Conservation (phyloP, 805 yeast species). For the Starmerella ratchasimensis region DNA sequence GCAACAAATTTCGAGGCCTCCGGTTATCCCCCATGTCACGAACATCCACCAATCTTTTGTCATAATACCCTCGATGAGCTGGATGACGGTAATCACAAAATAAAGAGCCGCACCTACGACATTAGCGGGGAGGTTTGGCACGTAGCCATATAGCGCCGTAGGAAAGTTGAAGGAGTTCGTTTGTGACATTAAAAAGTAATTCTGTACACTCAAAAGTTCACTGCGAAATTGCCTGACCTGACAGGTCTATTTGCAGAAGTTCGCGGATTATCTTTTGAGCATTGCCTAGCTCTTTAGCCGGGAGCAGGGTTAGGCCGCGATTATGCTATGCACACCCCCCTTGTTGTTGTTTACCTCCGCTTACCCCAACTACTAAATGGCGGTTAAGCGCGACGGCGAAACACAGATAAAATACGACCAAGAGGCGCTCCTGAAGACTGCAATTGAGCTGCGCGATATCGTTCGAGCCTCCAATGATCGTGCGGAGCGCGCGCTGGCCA, state of each 20-base stretch:
- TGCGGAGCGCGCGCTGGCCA: slow-evolving; percentile 5
- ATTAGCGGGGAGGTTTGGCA: slow-evolving; percentile 47
- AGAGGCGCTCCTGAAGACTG: background rate
- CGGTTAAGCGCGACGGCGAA: background rate
- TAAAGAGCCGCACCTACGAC: slow-evolving; percentile 42
- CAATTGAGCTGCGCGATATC: background rate
- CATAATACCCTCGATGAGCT: slow-evolving; percentile 32
- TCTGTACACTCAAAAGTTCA: no score
- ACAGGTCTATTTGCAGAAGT: no score
- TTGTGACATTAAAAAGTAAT: no score
- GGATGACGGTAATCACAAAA: slow-evolving; percentile 34
- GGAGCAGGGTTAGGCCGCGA: no score
- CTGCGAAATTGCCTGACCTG: no score
- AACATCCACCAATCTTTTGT: slow-evolving; percentile 56
- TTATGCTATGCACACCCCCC: no score
- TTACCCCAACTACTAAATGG: no score
- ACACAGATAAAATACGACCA: background rate
- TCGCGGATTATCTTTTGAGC: no score
- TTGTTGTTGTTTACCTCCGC: no score
- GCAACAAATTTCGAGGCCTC: slow-evolving; percentile 51
- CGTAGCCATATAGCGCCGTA: slow-evolving; percentile 27
- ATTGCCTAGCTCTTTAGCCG: no score
- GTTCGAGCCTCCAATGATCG: slow-evolving; percentile 4
- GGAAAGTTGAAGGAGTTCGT: no score
- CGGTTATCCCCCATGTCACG: slow-evolving; percentile 40